Base-by-base conservation (phyloP, 225 moss, liverwort and hornwort species). In the Asterella californica region DNA sequence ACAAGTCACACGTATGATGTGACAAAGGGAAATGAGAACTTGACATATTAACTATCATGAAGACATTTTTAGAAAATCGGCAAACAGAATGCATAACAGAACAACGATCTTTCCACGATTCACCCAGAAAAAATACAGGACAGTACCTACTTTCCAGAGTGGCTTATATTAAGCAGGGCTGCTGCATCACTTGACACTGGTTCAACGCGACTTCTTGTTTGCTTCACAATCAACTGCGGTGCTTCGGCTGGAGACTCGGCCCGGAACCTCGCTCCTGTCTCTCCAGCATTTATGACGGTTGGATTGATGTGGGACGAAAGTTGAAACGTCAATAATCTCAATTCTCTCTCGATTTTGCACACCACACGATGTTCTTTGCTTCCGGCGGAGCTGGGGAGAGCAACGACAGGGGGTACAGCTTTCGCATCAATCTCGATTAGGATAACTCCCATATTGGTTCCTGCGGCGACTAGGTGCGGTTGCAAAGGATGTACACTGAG, bases 71-170 rank as follows among this genome's bases (percentile, higher is more conserved):
- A 65, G 48, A 65, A 61, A 34, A 17, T 0, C 33, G 12, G 32
- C 32, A 15, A 17, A 65, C 65, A 33, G 63, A 30, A 30, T 33
- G 64, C 64, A 8, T 29, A 30, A 65, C 30, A 32, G 37, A 19
- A 67, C 36, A 36, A 25, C 24, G 25, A 52, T 32, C 52, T 54
- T 30, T 81, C 37, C 21, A 55, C 52, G 78, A 68, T 7, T n/a
- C 19, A 78, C 78, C 32, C 63, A 75, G 36, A 49, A 48, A 78
- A 48, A 70, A 53, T 30, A 33, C 29, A 80, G 83, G 78, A 79
- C 85, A 82, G 83, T 75, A 89, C 97, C 88, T 88, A 99, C 97
- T 93, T 99, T 90, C 97, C 97, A 90, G 94, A 92, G 87, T 83
- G 89, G 90, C 97, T 99, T 47, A 89, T 83, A 46, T 90, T 88